phyloP scores from a whole-genome alignment of 2,329 filamentous ascomycete genomes.

The Trichoderma sp. region DNA sequence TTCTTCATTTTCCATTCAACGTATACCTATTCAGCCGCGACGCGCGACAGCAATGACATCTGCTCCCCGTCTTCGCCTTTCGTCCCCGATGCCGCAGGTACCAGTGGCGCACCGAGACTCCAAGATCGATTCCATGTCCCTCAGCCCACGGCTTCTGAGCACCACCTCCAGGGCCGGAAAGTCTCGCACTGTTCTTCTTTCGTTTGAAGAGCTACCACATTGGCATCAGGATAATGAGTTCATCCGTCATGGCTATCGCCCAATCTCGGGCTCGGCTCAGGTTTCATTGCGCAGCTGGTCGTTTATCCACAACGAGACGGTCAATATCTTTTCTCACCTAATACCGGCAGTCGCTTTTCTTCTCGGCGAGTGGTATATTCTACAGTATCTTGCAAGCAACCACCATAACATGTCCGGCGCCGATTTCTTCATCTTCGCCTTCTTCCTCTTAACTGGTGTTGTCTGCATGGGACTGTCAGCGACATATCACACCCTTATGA shows the following conservation, averaged over 20 bases:
- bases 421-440: constrained; percentile 2
- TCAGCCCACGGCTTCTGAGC: background rate
- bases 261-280: constrained; percentile 6
- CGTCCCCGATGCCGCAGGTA: background rate
- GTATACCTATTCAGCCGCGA: background rate
- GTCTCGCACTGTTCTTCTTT: background rate
- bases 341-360: constrained; percentile 1
- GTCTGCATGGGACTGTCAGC: constrained; percentile 1
- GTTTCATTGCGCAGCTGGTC: constrained; percentile 9
- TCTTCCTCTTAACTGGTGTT: constrained; percentile 5
- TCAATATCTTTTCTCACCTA: constrained; percentile 7
- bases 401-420: background rate
- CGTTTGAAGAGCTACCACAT: background rate
- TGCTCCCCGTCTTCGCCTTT: constrained; percentile 7
- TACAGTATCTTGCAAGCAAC: background rate
- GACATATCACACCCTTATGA: constrained; percentile 1
- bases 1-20: background rate
- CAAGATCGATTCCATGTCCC: background rate
- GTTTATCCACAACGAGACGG: constrained; percentile 7
- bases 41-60: background rate
- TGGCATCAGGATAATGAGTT: constrained; percentile 17
- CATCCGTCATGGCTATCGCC: constrained; percentile 11
- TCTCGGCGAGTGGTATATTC: constrained; percentile 8
- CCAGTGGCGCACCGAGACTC: background rate
- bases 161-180: background rate